Conservation (phyloP, 768 basidiomycete genomes). For the Boletus patriciae region DNA sequence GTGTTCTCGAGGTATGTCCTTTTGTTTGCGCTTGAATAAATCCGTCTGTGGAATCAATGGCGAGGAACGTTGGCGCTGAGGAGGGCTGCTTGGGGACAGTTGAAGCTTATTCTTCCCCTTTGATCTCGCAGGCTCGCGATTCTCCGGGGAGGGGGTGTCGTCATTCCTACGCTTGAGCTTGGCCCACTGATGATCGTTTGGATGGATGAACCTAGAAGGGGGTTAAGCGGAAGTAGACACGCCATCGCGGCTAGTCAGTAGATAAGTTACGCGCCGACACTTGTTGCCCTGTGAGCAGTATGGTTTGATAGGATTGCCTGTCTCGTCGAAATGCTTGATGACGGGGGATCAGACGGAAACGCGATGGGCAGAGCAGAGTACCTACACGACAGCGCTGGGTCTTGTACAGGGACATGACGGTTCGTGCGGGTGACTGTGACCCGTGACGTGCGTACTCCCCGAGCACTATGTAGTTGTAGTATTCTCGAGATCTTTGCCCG, state of each 20-base stretch:
- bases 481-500: no score
- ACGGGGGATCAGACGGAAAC: constrained; percentile 16
- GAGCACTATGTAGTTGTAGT: no score
- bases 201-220: constrained; percentile 47
- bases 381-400: constrained; percentile 49
- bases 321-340: constrained; percentile 48
- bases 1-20: constrained; percentile 22
- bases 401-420: constrained; percentile 41
- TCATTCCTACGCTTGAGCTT: constrained; percentile 22
- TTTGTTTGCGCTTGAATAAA: constrained; percentile 38
- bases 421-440: constrained; percentile 21
- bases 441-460: constrained; percentile 4
- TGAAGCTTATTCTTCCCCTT: constrained; percentile 25
- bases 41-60: constrained; percentile 47
- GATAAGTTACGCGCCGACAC: constrained; percentile 45
- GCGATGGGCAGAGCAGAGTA: constrained; percentile 10
- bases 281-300: constrained; percentile 47
- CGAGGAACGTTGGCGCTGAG: constrained; percentile 27
- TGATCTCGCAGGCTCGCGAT: constrained; percentile 21
- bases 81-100: constrained; percentile 20
- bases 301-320: constrained; percentile 43
- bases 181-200: constrained; percentile 46
- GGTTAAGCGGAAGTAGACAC: constrained; percentile 6
- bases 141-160: constrained; percentile 20
- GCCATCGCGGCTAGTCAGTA: constrained; percentile 6